phyloP scores from a whole-genome alignment of 495 filamentous ascomycete genomes.

The Podospora bellae-mahoneyi region DNA sequence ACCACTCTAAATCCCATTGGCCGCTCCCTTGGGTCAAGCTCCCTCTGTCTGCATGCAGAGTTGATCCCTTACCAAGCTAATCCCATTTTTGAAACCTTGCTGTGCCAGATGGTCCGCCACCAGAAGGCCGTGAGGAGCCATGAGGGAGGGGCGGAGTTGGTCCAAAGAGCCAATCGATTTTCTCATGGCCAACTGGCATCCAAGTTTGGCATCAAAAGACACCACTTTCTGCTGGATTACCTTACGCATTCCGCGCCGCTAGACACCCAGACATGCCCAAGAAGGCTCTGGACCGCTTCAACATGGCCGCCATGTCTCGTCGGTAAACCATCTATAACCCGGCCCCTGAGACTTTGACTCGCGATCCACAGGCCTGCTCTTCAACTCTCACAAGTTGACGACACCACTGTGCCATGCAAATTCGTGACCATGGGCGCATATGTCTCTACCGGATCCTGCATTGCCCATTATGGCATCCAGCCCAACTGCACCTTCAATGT shows the following conservation, averaged over 20 bases:
- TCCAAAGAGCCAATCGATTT: background rate
- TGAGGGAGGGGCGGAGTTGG: background rate
- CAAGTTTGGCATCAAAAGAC: background rate
- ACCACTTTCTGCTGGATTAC: background rate
- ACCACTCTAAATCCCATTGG: constrained; percentile 34
- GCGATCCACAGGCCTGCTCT: background rate
- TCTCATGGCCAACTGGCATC: background rate
- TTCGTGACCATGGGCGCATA: constrained; percentile 20
- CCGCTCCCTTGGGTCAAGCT: constrained; percentile 9
- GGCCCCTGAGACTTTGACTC: background rate
- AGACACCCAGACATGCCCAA: background rate
- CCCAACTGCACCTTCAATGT: constrained; percentile 15
- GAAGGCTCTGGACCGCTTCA: background rate
- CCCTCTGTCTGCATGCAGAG: constrained; percentile 5
- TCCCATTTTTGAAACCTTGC: background rate
- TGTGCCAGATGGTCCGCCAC: background rate
- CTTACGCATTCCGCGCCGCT: constrained; percentile 1
- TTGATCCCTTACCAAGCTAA: background rate
- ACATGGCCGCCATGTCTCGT: background rate
- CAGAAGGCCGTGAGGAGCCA: background rate
- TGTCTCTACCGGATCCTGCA: constrained; percentile 14
- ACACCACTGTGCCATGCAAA: background rate
- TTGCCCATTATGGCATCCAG: constrained; percentile 2
- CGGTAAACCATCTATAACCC: background rate
- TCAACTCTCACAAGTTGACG: background rate